Conservation (phyloP, 2,329 filamentous ascomycete genomes). For the Alternaria metachromatica region DNA sequence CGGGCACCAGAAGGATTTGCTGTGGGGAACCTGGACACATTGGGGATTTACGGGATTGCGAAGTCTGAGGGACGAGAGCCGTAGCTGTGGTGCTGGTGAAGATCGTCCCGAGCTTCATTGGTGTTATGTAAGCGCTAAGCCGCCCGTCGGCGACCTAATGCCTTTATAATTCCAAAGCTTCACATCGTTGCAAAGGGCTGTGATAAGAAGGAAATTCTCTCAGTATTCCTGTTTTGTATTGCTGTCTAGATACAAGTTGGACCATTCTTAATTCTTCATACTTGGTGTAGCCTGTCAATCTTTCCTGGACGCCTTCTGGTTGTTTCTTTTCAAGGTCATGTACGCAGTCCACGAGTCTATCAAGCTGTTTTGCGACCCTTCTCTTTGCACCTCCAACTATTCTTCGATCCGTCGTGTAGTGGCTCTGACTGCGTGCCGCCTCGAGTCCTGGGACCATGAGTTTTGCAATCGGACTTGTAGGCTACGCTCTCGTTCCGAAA, state of each 20-base stretch:
- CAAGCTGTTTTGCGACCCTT: background rate
- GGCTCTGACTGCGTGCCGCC: background rate
- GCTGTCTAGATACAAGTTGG: background rate
- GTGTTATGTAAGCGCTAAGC: background rate
- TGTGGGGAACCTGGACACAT: background rate
- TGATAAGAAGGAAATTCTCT: background rate
- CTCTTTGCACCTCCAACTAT: background rate
- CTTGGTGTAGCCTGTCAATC: background rate
- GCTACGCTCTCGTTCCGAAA: slow-evolving; percentile 56
- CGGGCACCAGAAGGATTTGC: background rate
- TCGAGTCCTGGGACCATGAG: background rate
- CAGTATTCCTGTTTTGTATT: background rate
- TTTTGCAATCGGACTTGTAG: slow-evolving; percentile 34
- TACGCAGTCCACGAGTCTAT: background rate
- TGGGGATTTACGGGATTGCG: background rate
- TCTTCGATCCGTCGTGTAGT: background rate
- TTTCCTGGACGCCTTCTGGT: background rate
- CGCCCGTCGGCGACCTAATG: background rate
- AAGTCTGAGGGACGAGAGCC: background rate
- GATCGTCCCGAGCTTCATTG: background rate
- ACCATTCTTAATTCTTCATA: background rate
- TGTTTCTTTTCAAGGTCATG: background rate
- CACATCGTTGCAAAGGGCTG: background rate
- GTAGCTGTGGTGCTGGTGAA: background rate
- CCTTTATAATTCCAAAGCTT: background rate